Evolutionary conservation across 2,329 filamentous ascomycete species (phyloP).

Genomic region (Samsoniella hepiali): DNA sequence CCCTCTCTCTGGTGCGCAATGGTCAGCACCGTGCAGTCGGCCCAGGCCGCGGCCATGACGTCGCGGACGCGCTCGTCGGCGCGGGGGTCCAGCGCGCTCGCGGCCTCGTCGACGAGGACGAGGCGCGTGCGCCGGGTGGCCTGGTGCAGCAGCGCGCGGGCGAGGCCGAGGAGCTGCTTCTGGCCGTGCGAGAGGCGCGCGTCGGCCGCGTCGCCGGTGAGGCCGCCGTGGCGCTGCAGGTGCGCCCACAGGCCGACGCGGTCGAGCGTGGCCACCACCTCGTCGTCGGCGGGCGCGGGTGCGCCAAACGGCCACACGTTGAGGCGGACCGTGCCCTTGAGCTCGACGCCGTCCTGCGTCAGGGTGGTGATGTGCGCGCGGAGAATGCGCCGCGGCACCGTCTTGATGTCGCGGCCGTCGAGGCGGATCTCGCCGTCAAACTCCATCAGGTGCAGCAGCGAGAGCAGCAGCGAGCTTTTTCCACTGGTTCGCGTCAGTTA

Average conservation of each 20-base stretch:
- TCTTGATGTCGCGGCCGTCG: slow-evolving; percentile 29
- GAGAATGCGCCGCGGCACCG: slow-evolving; percentile 23
- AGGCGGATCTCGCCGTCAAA: slow-evolving; percentile 26
- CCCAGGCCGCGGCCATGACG: too few species aligned
- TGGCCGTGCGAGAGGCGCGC: slow-evolving; percentile 20
- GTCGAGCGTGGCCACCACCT: slow-evolving; percentile 6
- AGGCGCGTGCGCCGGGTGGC: background rate
- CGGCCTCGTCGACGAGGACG: too few species aligned
- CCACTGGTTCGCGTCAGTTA: slow-evolving; percentile 18
- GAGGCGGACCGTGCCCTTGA: slow-evolving; percentile 19
- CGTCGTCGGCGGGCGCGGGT: background rate
- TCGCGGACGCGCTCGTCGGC: too few species aligned
- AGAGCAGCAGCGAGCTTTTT: slow-evolving; percentile 23
- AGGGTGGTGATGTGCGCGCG: slow-evolving; percentile 31
- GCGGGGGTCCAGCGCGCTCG: too few species aligned
- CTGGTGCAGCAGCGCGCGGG: slow-evolving; percentile 21
- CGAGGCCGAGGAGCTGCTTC: slow-evolving; percentile 23
- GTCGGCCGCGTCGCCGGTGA: slow-evolving; percentile 15
- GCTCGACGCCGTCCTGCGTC: slow-evolving; percentile 28
- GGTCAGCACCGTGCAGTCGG: too few species aligned
- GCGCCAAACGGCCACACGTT: background rate
- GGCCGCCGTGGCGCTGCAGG: slow-evolving; percentile 14
- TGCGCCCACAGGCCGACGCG: slow-evolving; percentile 19
- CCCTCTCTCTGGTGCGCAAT: too few species aligned
- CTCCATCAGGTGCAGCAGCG: slow-evolving; percentile 13